A percentile compares a stretch with the other conserved stretches of the same genome.
phyloP scores from a whole-genome alignment of 2,329 filamentous ascomycete genomes.

The Metarhizium album region DNA sequence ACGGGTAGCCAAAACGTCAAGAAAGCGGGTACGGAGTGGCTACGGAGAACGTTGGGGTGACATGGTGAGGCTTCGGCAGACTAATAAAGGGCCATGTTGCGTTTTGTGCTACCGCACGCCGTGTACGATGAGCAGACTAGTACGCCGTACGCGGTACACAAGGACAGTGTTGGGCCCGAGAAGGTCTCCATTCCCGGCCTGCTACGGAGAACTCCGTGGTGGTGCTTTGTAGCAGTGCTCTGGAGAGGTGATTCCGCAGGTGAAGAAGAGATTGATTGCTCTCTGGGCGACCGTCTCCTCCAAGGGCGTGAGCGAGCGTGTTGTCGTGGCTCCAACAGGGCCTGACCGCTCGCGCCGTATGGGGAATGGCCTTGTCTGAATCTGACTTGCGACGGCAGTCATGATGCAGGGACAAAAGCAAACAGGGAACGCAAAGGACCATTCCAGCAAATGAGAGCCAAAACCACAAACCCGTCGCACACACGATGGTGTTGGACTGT shows the following conservation, averaged over 20 bases:
- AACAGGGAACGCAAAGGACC: neutral
- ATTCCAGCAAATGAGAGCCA: neutral
- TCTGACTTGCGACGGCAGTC: neutral
- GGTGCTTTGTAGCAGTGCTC: too few relatives aligned
- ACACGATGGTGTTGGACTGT: neutral
- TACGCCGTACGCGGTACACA: neutral
- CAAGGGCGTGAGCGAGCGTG: neutral
- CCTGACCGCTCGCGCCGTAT: neutral
- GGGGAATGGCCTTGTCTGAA: neutral
- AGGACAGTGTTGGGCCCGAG: neutral
- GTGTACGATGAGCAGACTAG: neutral
- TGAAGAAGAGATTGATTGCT: too few relatives aligned
- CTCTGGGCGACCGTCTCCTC: neutral
- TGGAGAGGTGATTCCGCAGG: too few relatives aligned
- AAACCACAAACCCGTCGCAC: too few relatives aligned
- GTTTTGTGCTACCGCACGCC: neutral
- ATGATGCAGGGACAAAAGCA: slow-evolving; percentile 6
- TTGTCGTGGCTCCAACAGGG: neutral
- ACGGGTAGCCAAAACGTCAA: neutral
- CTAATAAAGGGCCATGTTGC: neutral
- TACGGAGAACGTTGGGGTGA: too few relatives aligned
- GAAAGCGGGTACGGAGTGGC: neutral
- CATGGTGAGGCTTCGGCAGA: neutral
- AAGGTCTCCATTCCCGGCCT: neutral
- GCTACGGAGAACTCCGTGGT: too few relatives aligned